phyloP scores from a whole-genome alignment of 805 yeast species.

The Babjeviella inositovora region DNA sequence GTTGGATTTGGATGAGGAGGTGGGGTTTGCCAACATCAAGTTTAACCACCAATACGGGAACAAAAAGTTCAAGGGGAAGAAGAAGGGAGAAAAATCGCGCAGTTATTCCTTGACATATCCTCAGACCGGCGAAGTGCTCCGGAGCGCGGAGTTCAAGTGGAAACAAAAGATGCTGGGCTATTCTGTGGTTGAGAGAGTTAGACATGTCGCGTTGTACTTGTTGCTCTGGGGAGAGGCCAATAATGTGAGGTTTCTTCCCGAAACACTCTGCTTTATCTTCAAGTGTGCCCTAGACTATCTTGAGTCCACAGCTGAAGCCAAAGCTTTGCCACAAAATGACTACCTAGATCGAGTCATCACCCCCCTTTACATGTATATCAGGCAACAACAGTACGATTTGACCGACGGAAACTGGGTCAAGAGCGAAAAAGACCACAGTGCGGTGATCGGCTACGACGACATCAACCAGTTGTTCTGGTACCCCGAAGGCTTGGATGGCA shows the following conservation, averaged over 20 bases:
- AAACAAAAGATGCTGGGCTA: conserved; percentile 62
- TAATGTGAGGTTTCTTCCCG: conserved; percentile 83
- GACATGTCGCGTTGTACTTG: conserved; percentile 63
- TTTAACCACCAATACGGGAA: conserved; percentile 63
- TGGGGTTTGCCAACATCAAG: conserved; percentile 72
- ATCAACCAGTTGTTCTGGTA: conserved; percentile 98
- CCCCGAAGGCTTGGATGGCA: conserved; percentile 95
- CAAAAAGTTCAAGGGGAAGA: conserved; percentile 68
- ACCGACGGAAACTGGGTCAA: conserved; percentile 70
- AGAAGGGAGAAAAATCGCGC: conserved; percentile 66
- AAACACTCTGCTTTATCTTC: conserved; percentile 34
- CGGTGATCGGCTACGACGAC: conserved; percentile 88
- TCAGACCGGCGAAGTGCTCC: not conserved
- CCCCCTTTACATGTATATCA: conserved; percentile 69
- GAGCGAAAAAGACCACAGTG: conserved; percentile 75
- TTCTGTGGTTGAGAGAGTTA: conserved; percentile 64
- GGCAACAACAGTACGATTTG: conserved; percentile 72
- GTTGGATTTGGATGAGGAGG: conserved; percentile 69
- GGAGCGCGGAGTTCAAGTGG: conserved; percentile 43
- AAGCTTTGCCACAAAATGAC: conserved; percentile 81
- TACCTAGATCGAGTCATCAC: conserved; percentile 84
- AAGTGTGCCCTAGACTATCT: conserved; percentile 43
- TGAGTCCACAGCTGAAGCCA: conserved; percentile 66
- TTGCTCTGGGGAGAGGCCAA: conserved; percentile 85
- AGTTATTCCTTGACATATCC: conserved; percentile 7